Base-by-base conservation (phyloP, 148 eudicot species). In the Chenopodium berlandieri region DNA sequence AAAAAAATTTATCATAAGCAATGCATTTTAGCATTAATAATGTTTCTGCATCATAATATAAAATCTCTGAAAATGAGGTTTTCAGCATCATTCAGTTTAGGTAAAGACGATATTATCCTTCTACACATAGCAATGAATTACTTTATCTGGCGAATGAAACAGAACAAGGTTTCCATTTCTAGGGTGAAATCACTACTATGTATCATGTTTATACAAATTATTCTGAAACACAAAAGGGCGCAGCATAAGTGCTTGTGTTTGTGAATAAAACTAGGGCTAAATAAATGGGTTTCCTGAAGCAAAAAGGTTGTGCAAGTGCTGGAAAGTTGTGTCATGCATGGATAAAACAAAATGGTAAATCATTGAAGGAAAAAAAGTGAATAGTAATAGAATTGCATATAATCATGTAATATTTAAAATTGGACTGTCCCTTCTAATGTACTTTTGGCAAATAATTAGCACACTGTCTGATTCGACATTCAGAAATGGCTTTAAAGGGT, bases 161-260 rank as follows among this genome's bases (percentile, higher is more conserved):
- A 58, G 66, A 40, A 63, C 75, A 52, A 11, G 44, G 79, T 50
- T 25, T 54, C 62, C 72, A 23, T 1, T 27, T 27, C 66, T 46
- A 44, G 44, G 76, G 75, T 75, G 67, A 60, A 78, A 56, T 27
- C 56, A 23, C 48, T 52, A 6, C 27, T 3, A 40, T 19, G 70
- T 25, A 75, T 37, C 70, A 67, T 83, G 72, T 31, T 74, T 22
- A 73, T 30, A 16, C 68, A 79, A 72, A 83, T 83, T 75, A 73
- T 83, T 78, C 30, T 16, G 54, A 67, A 46, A 72, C 65, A 52
- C 12, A 2, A 79, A 52, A 54, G 76, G 76, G 76, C 47, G 58
- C 80, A 71, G 12, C 77, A 80, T 69, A 60, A 75, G 68, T 75
- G 46, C 75, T 69, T 37, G 47, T 79, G 79, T 27, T 73, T 30